Conservation (phyloP, 1,284 basidiomycete species). For the Porogramme epimiltina region DNA sequence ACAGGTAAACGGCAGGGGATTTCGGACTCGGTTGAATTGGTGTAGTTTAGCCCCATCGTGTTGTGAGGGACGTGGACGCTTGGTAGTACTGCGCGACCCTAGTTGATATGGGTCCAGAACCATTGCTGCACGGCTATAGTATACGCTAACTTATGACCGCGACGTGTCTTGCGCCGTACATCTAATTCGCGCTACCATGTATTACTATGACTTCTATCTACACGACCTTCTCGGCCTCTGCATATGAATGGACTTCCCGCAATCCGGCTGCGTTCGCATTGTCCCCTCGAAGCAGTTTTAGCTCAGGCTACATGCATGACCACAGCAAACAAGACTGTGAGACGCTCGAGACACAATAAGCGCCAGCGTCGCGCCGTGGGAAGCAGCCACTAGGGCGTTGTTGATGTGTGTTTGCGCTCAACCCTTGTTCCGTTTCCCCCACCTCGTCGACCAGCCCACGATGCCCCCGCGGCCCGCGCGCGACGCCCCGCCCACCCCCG, state of each 20-base stretch:
- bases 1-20: slow-evolving; percentile 12
- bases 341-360: not conserved
- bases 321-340: too few species aligned
- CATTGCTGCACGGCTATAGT: slow-evolving; percentile 14
- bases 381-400: slow-evolving; percentile 20
- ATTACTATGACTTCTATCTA: slow-evolving; percentile 23
- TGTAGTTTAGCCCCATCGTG: slow-evolving; percentile 13
- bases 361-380: slow-evolving; percentile 13
- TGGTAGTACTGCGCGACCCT: not conserved
- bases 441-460: slow-evolving; percentile 11
- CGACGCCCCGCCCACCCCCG: slow-evolving; percentile 28
- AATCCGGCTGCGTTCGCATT: too few species aligned
- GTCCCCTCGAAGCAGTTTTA: too few species aligned
- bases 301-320: too few species aligned
- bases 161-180: slow-evolving; percentile 11
- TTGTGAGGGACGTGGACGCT: slow-evolving; percentile 17
- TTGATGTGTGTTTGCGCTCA: slow-evolving; percentile 21
- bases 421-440: slow-evolving; percentile 20
- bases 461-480: slow-evolving; percentile 23
- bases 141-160: slow-evolving; percentile 28
- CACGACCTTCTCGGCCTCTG: slow-evolving; percentile 7
- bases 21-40: slow-evolving; percentile 7
- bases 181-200: slow-evolving; percentile 20
- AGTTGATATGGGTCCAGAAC: slow-evolving; percentile 5
- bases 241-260: too few species aligned